phyloP scores from a whole-genome alignment of 371 early-diverging fungal genomes.

The Zancudomyces culisetae region DNA sequence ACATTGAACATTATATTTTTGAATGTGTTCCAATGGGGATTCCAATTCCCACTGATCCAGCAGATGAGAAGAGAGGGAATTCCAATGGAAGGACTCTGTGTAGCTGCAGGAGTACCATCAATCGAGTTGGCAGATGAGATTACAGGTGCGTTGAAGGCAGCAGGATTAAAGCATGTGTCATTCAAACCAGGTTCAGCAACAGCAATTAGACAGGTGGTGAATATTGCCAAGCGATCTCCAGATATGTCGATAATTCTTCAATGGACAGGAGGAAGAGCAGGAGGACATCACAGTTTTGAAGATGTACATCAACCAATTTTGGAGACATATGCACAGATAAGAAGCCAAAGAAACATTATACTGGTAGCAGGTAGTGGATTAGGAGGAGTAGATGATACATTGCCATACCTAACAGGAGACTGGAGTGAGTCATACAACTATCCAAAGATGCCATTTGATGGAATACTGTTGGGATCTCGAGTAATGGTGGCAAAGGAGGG shows the following conservation, averaged over 20 bases:
- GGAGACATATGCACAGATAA: conserved; percentile 79
- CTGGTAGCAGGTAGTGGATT: conserved; percentile 86
- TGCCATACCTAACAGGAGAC: conserved; percentile 88
- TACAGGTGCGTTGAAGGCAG: conserved; percentile 44
- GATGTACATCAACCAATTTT: conserved; percentile 87
- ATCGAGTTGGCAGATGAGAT: conserved; percentile 80
- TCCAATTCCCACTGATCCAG: conserved; percentile 81
- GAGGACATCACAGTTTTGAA: conserved; percentile 93
- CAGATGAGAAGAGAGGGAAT: conserved; percentile 78
- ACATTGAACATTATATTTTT: conserved; percentile 82
- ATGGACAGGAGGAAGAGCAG: conserved; percentile 95
- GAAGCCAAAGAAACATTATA: conserved; percentile 68
- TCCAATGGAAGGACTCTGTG: conserved; percentile 79
- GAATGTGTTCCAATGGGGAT: conserved; percentile 87
- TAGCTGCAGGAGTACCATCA: conserved; percentile 89
- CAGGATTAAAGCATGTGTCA: conserved; percentile 75
- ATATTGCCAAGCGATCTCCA: conserved; percentile 76
- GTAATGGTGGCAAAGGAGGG: conserved; percentile 91
- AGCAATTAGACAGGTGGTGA: conserved; percentile 67
- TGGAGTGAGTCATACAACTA: conserved; percentile 69
- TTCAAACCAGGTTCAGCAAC: conserved; percentile 85
- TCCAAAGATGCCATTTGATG: conserved; percentile 93
- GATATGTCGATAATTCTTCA: conserved; percentile 81
- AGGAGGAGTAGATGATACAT: conserved; percentile 75
- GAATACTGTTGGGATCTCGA: conserved; percentile 81